A percentile compares a stretch with the other conserved stretches of the same genome.
Evolutionary conservation across 805 yeast genomes (phyloP).

Genomic region (Isabelozyma rhagii): DNA sequence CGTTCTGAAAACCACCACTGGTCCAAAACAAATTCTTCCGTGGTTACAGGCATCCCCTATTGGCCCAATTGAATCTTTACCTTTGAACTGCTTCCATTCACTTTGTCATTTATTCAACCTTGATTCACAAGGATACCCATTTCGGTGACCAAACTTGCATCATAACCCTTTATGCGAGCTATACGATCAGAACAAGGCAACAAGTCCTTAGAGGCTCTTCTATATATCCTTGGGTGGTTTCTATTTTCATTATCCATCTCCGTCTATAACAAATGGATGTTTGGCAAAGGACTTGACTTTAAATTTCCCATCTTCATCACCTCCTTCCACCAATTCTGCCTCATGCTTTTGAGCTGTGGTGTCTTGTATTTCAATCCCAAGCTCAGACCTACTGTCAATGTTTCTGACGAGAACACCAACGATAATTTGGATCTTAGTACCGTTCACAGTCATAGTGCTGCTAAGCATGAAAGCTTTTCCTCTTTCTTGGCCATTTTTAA

Average conservation of each 20-base stretch:
- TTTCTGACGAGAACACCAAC: not conserved
- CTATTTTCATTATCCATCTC: conserved; percentile 65
- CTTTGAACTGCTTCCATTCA: too few relatives aligned
- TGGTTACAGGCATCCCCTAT: too few relatives aligned
- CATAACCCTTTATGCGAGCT: not conserved
- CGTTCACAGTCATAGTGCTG: conserved; percentile 1
- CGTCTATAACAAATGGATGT: conserved; percentile 96
- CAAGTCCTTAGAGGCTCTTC: conserved; percentile 14
- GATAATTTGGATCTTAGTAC: not conserved
- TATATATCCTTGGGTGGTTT: conserved; percentile 62
- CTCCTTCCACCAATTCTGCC: conserved; percentile 74
- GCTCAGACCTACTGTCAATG: conserved; percentile 38
- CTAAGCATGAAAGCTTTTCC: conserved; percentile 3
- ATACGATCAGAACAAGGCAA: not conserved
- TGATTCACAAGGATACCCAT: not conserved
- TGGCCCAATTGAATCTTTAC: too few relatives aligned
- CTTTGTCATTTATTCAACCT: not conserved
- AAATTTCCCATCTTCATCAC: conserved; percentile 84
- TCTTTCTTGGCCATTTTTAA: conserved; percentile 16
- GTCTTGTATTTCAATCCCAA: conserved; percentile 46
- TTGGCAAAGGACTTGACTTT: conserved; percentile 74
- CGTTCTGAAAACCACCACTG: too few relatives aligned
- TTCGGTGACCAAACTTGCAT: not conserved
- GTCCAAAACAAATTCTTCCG: too few relatives aligned
- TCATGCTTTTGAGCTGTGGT: conserved; percentile 51